phyloP scores from a whole-genome alignment of 805 yeast genomes.

The Barnettozyma populi region DNA sequence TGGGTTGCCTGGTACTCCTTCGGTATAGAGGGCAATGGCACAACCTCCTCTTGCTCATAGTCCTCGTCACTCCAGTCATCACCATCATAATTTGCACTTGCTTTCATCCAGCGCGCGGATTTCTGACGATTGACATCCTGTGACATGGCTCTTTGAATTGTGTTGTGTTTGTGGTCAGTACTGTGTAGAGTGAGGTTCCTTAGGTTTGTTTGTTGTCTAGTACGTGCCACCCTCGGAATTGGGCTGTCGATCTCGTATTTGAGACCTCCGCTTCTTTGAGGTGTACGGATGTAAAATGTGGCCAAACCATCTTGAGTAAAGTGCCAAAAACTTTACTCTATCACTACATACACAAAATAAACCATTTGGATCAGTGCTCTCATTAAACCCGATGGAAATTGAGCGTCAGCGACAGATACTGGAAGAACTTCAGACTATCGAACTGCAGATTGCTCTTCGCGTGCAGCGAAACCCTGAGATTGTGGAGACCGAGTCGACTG shows the following conservation, averaged over 20 bases:
- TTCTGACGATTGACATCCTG: constrained; percentile 31
- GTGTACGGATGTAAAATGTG: not conserved
- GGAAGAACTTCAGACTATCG: constrained; percentile 71
- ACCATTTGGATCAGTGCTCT: not conserved
- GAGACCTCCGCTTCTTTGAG: too few species aligned
- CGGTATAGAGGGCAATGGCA: constrained; percentile 3
- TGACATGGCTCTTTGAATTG: not conserved
- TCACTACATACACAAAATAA: not conserved
- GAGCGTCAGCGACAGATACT: constrained; percentile 36
- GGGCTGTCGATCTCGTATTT: too few species aligned
- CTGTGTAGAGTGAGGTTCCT: not conserved
- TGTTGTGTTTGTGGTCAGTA: not conserved
- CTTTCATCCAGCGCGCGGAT: constrained; percentile 38
- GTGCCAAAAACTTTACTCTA: not conserved
- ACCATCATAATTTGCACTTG: constrained; percentile 36
- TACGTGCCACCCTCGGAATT: too few species aligned
- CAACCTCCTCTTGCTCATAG: constrained; percentile 7
- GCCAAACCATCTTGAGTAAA: not conserved
- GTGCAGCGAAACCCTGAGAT: constrained; percentile 56
- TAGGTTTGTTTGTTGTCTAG: not conserved
- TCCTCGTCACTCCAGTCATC: constrained; percentile 32
- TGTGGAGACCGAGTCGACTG: constrained; percentile 18
- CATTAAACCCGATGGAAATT: constrained; percentile 21
- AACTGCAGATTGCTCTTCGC: constrained; percentile 58
- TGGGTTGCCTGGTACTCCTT: not conserved